phyloP scores from a whole-genome alignment of 1,139 yeast genomes.

The Suhomyces atakaporum region DNA sequence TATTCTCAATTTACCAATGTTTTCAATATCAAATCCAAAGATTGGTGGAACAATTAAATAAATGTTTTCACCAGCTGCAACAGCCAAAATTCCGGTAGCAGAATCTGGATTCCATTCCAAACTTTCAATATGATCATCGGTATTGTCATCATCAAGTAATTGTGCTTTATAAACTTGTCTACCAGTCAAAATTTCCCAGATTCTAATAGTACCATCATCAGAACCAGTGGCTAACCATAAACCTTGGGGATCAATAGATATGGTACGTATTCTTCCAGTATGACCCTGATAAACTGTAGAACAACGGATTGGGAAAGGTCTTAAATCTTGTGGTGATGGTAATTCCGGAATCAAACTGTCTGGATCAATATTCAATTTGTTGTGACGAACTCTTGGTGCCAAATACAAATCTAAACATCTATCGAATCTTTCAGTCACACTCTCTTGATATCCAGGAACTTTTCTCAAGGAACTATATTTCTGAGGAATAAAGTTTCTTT shows the following conservation, averaged over 20 bases:
- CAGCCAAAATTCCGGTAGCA: slow-evolving; percentile 74
- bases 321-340: slow-evolving; percentile 93
- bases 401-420: slow-evolving; percentile 89
- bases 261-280: slow-evolving; percentile 73
- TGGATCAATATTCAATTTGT: slow-evolving; percentile 91
- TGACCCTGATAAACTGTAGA: slow-evolving; percentile 87
- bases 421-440: slow-evolving; percentile 88
- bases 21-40: slow-evolving; percentile 86
- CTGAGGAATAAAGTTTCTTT: slow-evolving; percentile 76
- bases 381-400: slow-evolving; percentile 94
- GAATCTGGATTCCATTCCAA: slow-evolving; percentile 90
- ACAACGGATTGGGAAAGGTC: slow-evolving; percentile 97
- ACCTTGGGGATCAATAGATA: slow-evolving; percentile 87
- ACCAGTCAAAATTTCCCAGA: slow-evolving; percentile 96
- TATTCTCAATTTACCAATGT: slow-evolving; percentile 71
- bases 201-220: slow-evolving; percentile 92
- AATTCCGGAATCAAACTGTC: slow-evolving; percentile 93
- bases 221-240: slow-evolving; percentile 97
- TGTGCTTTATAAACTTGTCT: slow-evolving; percentile 78
- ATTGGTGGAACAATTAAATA: slow-evolving; percentile 85
- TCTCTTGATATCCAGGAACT: slow-evolving; percentile 90
- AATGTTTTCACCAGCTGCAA: slow-evolving; percentile 78
- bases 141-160: slow-evolving; percentile 53
- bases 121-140: slow-evolving; percentile 77
- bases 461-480: slow-evolving; percentile 80